Evolutionary conservation across 345 rosid genomes (phyloP), one percentile per base, ranked within the genome.

Genomic region (Psidium guajava): DNA sequence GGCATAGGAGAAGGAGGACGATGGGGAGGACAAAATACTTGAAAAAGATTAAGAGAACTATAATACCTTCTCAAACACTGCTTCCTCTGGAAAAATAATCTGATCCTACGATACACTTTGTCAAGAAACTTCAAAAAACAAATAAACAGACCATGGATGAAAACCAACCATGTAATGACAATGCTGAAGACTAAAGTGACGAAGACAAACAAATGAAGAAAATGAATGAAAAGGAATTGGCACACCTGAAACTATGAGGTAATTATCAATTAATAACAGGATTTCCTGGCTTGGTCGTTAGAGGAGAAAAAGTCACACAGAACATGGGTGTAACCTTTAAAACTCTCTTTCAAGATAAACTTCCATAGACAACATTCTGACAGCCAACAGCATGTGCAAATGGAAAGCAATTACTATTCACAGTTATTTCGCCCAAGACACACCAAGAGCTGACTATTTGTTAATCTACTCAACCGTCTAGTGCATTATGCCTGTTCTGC

Each of bases 1-100:
- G 13, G 14, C 13, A 21, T 44, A 36, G 44, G 75, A 36, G 75
- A 44, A 11, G 1, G 13, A 18, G 77, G 24, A 64, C 44, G 22
- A 32, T 3, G 42, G 44, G 44, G 44, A 32, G 77, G 44, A 18
- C 24, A 5, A 18, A 69, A 16, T 18, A 10, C 77, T 69, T 2
- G 77, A 69, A 32, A 69, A 69, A 69, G 77, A 44, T 32, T 47
- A 82, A 64, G 24, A 50, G 24, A 64, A 50, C n/a, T 5, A 14
- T 13, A 53, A 74, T 91, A 97, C 98, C 98, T 96, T 97, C 90
- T 97, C 99, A 91, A 97, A 97, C 81, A 91, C 91, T 57, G 98
- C 99, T 90, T 97, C 99, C 82, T 94, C 95, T 11, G 98, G 98
- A 86, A 97, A 95, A 85, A 97, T 90, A 85, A 97, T 95, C 82